Evolutionary conservation across 306 rosid species (phyloP).

Genomic region (Styphnolobium japonicum): DNA sequence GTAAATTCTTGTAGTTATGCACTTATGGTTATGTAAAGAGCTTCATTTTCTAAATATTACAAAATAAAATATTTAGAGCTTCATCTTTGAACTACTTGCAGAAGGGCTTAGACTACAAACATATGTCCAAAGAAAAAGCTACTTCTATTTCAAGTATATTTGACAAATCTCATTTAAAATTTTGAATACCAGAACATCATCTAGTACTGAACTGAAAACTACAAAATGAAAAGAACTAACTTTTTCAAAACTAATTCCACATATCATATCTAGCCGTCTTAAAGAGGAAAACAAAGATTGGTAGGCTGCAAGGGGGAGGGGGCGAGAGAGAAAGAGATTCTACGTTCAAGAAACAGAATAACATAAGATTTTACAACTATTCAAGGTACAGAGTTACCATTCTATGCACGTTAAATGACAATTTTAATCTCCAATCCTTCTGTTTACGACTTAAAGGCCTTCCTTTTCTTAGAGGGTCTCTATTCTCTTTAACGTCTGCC

Average conservation of each 20-base stretch:
- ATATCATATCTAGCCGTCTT: not conserved
- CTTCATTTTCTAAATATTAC: not conserved
- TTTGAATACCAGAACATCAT: constrained; percentile 11
- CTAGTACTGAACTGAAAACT: not conserved
- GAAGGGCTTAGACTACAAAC: not conserved
- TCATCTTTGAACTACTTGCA: constrained; percentile 4
- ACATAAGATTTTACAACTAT: constrained; percentile 33
- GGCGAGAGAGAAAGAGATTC: not conserved
- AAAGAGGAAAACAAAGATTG: not conserved
- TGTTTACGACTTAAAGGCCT: constrained; percentile 77
- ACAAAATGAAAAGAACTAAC: constrained; percentile 1
- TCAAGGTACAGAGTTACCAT: constrained; percentile 67
- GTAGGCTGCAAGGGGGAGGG: not conserved
- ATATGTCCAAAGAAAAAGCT: not conserved
- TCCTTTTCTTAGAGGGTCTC: constrained; percentile 75
- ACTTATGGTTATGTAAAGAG: not conserved
- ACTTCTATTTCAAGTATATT: not conserved
- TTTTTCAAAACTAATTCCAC: constrained; percentile 11
- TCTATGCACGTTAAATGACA: constrained; percentile 63
- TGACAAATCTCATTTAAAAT: not conserved
- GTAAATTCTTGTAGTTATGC: not conserved
- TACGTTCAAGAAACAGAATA: constrained; percentile 17
- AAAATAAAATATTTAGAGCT: not conserved
- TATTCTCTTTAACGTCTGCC: constrained; percentile 78
- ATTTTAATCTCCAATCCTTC: constrained; percentile 84